Conservation (phyloP, 2,329 filamentous ascomycete genomes). For the Raffaelea arxii region DNA sequence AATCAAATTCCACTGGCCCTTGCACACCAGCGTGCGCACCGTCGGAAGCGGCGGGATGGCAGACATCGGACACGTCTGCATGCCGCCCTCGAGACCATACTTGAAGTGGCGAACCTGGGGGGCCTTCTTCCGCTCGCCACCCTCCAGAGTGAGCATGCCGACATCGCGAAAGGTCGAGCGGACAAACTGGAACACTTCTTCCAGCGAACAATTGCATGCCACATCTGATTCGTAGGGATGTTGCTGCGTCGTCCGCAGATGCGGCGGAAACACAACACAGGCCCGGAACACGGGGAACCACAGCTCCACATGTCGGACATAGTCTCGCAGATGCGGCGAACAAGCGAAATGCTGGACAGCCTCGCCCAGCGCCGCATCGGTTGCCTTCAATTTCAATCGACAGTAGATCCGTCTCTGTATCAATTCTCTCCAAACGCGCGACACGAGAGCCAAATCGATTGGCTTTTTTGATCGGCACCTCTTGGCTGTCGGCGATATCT, state of each 20-base stretch:
- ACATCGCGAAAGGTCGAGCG: constrained; percentile 47
- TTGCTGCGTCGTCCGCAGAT: too few species aligned
- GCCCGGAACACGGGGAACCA: constrained; percentile 73
- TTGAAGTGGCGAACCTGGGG: constrained; percentile 54
- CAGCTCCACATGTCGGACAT: constrained; percentile 65
- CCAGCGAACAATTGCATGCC: constrained; percentile 60
- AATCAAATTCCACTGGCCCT: constrained; percentile 71
- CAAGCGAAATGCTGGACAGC: constrained; percentile 50
- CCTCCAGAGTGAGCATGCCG: constrained; percentile 61
- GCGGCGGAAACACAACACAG: too few species aligned
- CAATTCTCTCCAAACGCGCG: constrained; percentile 52
- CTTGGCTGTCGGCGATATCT: constrained; percentile 50
- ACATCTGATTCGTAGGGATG: too few species aligned
- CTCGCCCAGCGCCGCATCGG: constrained; percentile 49
- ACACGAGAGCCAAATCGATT: constrained; percentile 55
- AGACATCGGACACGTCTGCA: background rate
- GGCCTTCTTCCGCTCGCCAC: constrained; percentile 67
- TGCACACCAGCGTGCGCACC: constrained; percentile 59
- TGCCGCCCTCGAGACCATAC: constrained; percentile 5
- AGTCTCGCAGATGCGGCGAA: constrained; percentile 48
- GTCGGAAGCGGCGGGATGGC: constrained; percentile 32
- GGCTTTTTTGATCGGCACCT: constrained; percentile 51
- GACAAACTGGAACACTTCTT: constrained; percentile 60
- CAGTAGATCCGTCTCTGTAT: constrained; percentile 66
- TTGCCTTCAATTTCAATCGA: constrained; percentile 67